Conservation (phyloP, 2,329 filamentous ascomycete genomes). For the Exophiala calicioides region DNA sequence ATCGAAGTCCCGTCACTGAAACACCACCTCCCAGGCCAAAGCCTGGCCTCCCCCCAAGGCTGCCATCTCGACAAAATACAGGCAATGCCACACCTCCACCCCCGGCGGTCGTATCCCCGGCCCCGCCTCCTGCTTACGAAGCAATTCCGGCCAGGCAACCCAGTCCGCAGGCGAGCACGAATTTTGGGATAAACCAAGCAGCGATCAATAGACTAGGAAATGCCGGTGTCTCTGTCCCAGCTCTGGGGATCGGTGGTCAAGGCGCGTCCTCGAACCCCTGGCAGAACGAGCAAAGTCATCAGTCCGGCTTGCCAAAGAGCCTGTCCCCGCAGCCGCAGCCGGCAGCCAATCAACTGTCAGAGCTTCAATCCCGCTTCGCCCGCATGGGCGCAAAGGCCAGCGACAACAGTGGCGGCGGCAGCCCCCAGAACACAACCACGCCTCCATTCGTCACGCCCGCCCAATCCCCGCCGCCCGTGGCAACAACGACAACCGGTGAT, state of each 20-base stretch:
- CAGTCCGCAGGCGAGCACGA: conserved; percentile 34
- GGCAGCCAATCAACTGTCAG: conserved; percentile 54
- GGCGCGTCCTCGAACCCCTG: conserved; percentile 25
- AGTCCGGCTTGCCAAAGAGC: conserved; percentile 34
- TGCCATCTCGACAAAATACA: conserved; percentile 67
- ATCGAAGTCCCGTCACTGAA: conserved; percentile 29
- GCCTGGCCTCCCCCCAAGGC: conserved; percentile 64
- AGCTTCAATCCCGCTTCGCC: conserved; percentile 69
- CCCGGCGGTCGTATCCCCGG: conserved; percentile 39
- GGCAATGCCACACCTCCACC: conserved; percentile 46
- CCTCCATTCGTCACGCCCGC: conserved; percentile 14
- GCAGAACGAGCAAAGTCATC: conserved; percentile 36
- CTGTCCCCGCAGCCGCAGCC: conserved; percentile 22
- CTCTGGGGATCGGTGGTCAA: conserved; percentile 69
- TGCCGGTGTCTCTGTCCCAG: conserved; percentile 76
- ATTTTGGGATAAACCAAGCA: conserved; percentile 55
- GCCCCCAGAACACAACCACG: conserved; percentile 20
- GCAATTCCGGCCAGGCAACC: conserved; percentile 26
- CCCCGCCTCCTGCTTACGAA: conserved; percentile 22
- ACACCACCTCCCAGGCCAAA: conserved; percentile 42
- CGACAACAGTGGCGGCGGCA: too few species aligned
- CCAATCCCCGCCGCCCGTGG: conserved; percentile 12
- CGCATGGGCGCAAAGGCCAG: conserved; percentile 49
- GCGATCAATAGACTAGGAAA: conserved; percentile 68
- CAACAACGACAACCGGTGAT: not conserved